phyloP scores from a whole-genome alignment of 768 basidiomycete species.

The Amanita pseudoporphyria region DNA sequence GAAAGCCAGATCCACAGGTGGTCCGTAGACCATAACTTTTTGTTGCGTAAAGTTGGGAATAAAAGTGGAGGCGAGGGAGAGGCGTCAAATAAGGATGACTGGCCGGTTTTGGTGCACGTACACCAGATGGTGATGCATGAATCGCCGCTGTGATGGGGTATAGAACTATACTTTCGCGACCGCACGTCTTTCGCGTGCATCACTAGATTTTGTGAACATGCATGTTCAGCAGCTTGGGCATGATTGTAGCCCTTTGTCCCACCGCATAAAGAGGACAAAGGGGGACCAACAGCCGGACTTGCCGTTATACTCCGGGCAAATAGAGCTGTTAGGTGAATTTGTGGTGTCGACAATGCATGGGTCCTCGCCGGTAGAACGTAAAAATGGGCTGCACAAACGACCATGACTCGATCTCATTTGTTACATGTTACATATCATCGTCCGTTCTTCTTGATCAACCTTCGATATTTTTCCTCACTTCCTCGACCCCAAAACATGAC shows the following conservation, averaged over 20 bases:
- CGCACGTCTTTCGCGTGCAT: too few relatives aligned
- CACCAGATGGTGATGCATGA: conserved; percentile 5
- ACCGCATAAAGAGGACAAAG: too few relatives aligned
- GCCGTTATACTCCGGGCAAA: too few relatives aligned
- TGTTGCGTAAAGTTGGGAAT: neutral
- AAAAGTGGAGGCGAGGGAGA: neutral
- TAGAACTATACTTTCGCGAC: neutral
- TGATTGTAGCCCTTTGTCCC: too few relatives aligned
- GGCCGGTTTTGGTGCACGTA: neutral
- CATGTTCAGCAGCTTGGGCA: neutral
- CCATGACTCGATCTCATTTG: neutral
- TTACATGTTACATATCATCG: neutral
- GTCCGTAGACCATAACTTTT: neutral
- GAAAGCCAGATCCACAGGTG: neutral
- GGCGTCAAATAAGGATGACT: neutral
- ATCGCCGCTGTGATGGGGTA: neutral
- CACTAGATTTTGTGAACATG: too few relatives aligned
- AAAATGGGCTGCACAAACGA: neutral
- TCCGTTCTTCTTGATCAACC: neutral
- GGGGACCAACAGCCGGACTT: too few relatives aligned
- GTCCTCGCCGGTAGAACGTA: neutral
- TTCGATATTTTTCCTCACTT: conserved; percentile 45
- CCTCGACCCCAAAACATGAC: conserved; percentile 45
- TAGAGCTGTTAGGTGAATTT: neutral
- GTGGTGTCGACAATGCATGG: neutral